Percentiles rank a stretch among this genome's conserved stretches.
Evolutionary conservation across 2,329 filamentous ascomycete genomes (phyloP).

Genomic region (Penicillium sp.): DNA sequence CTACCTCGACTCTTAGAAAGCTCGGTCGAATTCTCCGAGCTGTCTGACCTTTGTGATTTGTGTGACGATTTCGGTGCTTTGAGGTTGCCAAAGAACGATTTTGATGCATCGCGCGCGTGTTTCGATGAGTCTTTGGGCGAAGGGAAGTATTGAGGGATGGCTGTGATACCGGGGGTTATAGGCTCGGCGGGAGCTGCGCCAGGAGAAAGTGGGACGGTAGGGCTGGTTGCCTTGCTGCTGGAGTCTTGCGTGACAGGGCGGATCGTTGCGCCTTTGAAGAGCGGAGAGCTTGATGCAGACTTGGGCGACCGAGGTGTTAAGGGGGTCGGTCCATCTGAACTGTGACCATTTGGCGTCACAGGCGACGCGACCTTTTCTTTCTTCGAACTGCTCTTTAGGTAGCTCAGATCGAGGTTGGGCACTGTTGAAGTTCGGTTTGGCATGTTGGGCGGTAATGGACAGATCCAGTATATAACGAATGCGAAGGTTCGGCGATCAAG

Average conservation of each 20-base stretch:
- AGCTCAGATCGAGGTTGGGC: slow-evolving; percentile 40
- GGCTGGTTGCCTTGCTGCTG: slow-evolving; percentile 30
- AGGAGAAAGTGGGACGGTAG: slow-evolving; percentile 32
- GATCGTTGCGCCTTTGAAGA: slow-evolving; percentile 42
- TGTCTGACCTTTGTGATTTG: slow-evolving; percentile 42
- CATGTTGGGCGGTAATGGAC: slow-evolving; percentile 29
- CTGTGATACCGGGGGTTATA: slow-evolving; percentile 45
- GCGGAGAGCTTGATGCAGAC: slow-evolving; percentile 38
- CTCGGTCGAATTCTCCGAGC: slow-evolving; percentile 37
- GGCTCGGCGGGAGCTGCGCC: slow-evolving; percentile 25
- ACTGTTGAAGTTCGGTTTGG: slow-evolving; percentile 38
- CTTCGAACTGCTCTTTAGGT: slow-evolving; percentile 32
- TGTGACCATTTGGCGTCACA: slow-evolving; percentile 36
- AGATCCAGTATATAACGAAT: background rate
- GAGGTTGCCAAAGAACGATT: slow-evolving; percentile 48
- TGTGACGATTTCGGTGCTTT: slow-evolving; percentile 49
- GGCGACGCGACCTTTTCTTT: slow-evolving; percentile 33
- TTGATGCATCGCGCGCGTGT: slow-evolving; percentile 46
- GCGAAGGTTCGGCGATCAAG: background rate
- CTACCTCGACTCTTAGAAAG: slow-evolving; percentile 44
- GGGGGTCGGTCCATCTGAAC: slow-evolving; percentile 37
- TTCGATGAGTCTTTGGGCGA: slow-evolving; percentile 45
- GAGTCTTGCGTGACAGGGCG: slow-evolving; percentile 42
- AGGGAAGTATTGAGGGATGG: slow-evolving; percentile 47
- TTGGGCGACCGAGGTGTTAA: slow-evolving; percentile 41